phyloP scores from a whole-genome alignment of 192 early-diverging fungal species.

The Allomyces macrogynus region DNA sequence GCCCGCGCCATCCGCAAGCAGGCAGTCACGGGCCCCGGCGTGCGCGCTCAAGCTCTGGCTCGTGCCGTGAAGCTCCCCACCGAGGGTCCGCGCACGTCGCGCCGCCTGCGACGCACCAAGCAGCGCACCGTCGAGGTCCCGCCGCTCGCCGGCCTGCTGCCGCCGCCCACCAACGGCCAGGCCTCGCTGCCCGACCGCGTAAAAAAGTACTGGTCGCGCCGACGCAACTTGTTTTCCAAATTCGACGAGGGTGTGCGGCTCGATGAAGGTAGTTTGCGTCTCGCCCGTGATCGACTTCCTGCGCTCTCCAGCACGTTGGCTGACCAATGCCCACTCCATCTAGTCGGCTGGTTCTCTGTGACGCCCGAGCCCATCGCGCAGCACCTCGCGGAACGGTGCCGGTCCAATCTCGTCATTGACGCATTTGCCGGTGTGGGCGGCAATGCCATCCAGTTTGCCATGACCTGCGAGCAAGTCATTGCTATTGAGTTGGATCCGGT shows the following conservation, averaged over 20 bases:
- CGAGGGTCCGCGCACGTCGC: too few relatives aligned
- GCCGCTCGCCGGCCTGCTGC: background rate
- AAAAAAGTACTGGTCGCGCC: conserved; percentile 64
- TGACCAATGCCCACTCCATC: background rate
- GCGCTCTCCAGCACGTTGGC: background rate
- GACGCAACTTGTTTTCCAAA: conserved; percentile 59
- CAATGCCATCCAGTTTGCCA: conserved; percentile 90
- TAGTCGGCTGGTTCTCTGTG: conserved; percentile 83
- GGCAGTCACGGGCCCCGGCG: too few relatives aligned
- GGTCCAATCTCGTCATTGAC: conserved; percentile 51
- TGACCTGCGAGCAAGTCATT: conserved; percentile 67
- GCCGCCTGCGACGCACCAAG: too few relatives aligned
- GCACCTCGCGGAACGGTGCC: conserved; percentile 51
- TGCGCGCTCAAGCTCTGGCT: too few relatives aligned
- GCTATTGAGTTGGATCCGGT: conserved; percentile 77
- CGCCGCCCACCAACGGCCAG: background rate
- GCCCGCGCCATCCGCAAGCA: too few relatives aligned
- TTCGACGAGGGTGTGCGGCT: conserved; percentile 74
- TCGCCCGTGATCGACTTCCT: background rate
- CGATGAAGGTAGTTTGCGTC: conserved; percentile 42
- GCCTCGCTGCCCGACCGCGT: background rate
- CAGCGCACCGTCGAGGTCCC: too few relatives aligned
- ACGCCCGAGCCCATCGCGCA: conserved; percentile 76
- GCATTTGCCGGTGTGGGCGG: conserved; percentile 93
- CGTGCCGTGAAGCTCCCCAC: too few relatives aligned